Evolutionary conservation across 2,329 filamentous ascomycete species (phyloP), one percentile per base, ranked within the genome.

Genomic region (Cercospora beticola): DNA sequence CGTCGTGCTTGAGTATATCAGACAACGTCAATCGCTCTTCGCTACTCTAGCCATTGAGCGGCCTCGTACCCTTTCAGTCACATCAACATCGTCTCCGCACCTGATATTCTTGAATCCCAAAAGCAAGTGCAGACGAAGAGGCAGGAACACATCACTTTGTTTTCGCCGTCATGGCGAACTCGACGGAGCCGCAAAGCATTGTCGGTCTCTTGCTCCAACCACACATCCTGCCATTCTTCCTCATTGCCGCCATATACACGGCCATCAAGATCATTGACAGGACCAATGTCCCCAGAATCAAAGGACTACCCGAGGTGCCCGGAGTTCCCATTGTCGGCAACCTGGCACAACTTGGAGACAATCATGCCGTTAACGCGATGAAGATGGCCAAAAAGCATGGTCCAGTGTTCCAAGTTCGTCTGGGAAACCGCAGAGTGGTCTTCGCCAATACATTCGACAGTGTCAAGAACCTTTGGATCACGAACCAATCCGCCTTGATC

Each of bases 401-500:
- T 1, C 82, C 83, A 5, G 83, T 85, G 12, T 84, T 84, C 65
- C 83, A 85, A 69, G 82, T 83, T 21, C 80, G 82, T 14, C 76
- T 94, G 74, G 91, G 91, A 1, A 93, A 91, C 70, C 69, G 89
- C 83, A 86, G 90, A 68, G 89, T 94, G 69, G 84, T 94, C 33
- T 93, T 93, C 75, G 91, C 90, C 70, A 94, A 94, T 74, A 89
- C 87, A 1, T 94, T 92, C 74, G 89, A 92, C 21, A 87, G 90
- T 0, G 90, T 94, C 36, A 88, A 87, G 65, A 84, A 90, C 71
- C 83, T 94, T 23, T 94, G 91, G 89, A 90, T 93, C 77, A 90
- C 88, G 9, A 89, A 94, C 74, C 91, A 93, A 74, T 92, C 91
- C 0, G 86, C 91, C 0, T 82, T 94, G 67, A 92, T 93, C 74